phyloP scores from a whole-genome alignment of 257 asterid species.

The Solanum tacnaense region DNA sequence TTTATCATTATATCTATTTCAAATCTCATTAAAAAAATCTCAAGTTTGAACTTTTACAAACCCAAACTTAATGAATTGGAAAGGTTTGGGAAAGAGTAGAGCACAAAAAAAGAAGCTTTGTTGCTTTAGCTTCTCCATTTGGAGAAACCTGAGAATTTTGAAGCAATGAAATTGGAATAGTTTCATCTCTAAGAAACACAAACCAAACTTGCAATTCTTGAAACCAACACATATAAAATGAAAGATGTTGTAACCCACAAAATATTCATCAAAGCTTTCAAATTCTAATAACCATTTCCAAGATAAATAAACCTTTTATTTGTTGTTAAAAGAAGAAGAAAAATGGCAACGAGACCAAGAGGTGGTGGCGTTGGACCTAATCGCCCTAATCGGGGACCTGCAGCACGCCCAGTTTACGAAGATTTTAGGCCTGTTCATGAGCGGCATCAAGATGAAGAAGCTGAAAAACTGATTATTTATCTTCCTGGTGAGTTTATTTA shows the following conservation, averaged over 20 bases:
- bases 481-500: conserved; percentile 51
- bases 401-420: conserved; percentile 39
- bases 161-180: conserved; percentile 47
- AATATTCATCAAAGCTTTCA: background rate
- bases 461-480: conserved; percentile 35
- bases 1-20: background rate
- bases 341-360: conserved; percentile 42
- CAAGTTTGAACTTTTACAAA: background rate
- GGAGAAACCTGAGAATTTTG: conserved; percentile 13
- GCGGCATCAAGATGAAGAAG: conserved; percentile 45
- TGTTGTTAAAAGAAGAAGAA: too few relatives aligned
- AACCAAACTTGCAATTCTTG: background rate
- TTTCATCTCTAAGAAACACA: conserved; percentile 15
- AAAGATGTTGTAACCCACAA: background rate
- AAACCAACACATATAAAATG: background rate
- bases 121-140: conserved; percentile 4
- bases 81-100: conserved; percentile 1
- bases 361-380: conserved; percentile 5
- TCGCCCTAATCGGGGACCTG: background rate
- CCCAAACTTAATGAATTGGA: background rate
- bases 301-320: background rate
- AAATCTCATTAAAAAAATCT: background rate
- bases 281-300: background rate
- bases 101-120: conserved; percentile 32
- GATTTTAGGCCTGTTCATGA: conserved; percentile 54